Conservation (phyloP, 2,329 filamentous ascomycete genomes). For the Chaetomium olivaceum region DNA sequence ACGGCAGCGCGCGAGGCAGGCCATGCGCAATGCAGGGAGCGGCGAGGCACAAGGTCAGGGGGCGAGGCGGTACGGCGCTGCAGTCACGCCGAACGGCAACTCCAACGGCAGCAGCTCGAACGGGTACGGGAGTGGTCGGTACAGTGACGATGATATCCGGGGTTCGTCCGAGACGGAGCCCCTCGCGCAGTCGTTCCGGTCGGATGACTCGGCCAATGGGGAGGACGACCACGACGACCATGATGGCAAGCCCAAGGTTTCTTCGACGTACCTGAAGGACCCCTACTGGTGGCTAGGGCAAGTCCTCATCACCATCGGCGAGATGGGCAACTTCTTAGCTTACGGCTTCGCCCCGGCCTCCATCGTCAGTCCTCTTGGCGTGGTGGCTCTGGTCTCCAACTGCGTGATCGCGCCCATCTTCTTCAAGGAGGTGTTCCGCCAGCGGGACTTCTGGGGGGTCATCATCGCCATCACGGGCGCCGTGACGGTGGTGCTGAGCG, state of each 20-base stretch:
- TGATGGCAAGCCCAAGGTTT: slow-evolving; percentile 37
- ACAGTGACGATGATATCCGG: slow-evolving; percentile 40
- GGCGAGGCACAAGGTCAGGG: slow-evolving; percentile 32
- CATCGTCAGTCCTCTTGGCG: slow-evolving; percentile 92
- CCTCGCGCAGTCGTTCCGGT: slow-evolving; percentile 53
- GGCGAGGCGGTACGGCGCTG: slow-evolving; percentile 46
- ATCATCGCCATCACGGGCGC: slow-evolving; percentile 83
- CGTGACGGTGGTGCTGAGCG: slow-evolving; percentile 89
- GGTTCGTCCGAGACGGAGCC: slow-evolving; percentile 51
- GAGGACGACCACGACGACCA: slow-evolving; percentile 30
- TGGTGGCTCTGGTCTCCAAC: slow-evolving; percentile 95
- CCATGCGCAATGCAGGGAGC: slow-evolving; percentile 49
- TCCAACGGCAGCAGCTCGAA: not conserved
- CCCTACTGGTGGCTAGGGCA: slow-evolving; percentile 98
- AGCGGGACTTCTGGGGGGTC: slow-evolving; percentile 83
- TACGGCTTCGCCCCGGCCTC: slow-evolving; percentile 98
- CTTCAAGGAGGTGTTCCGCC: slow-evolving; percentile 86
- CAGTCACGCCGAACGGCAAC: slow-evolving; percentile 34
- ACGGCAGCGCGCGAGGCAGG: slow-evolving; percentile 55
- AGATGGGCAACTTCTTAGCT: slow-evolving; percentile 93
- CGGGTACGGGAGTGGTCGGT: slow-evolving; percentile 29
- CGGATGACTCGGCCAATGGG: slow-evolving; percentile 42
- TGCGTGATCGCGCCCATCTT: slow-evolving; percentile 94
- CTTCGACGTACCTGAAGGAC: slow-evolving; percentile 79
- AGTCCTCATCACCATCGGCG: slow-evolving; percentile 86